phyloP scores from a whole-genome alignment of 2,329 filamentous ascomycete species.

The Cordyceps farinosa region DNA sequence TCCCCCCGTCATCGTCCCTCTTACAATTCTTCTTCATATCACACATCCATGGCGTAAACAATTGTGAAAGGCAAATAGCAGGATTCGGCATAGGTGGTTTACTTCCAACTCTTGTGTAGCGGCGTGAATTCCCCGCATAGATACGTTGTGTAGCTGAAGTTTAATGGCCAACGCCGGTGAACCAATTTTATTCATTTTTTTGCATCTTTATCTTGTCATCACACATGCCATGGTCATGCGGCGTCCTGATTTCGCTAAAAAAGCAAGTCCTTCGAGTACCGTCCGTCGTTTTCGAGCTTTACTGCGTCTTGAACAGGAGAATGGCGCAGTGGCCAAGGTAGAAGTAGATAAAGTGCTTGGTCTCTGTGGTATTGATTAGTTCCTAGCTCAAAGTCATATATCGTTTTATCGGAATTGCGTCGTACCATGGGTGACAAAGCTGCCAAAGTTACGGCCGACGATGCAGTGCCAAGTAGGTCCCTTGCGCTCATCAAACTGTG shows the following conservation, averaged over 20 bases:
- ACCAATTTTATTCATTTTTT: slow-evolving; percentile 13
- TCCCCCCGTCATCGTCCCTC: neutral
- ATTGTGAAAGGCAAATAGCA: neutral
- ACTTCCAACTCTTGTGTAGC: neutral
- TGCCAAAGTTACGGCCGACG: slow-evolving; percentile 96
- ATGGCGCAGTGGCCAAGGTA: slow-evolving; percentile 98
- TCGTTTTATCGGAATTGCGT: neutral
- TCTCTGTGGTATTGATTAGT: slow-evolving; percentile 59
- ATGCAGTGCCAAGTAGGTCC: slow-evolving; percentile 99
- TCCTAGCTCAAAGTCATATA: neutral
- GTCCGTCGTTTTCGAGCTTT: slow-evolving; percentile 27
- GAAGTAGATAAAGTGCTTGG: slow-evolving; percentile 99
- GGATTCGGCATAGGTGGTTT: neutral
- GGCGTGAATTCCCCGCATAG: neutral
- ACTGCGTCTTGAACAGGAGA: slow-evolving; percentile 98
- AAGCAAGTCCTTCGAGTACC: neutral
- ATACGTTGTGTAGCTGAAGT: neutral
- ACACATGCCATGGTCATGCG: neutral
- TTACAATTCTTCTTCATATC: neutral
- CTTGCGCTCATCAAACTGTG: slow-evolving; percentile 91
- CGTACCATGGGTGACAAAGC: slow-evolving; percentile 95
- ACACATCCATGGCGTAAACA: neutral
- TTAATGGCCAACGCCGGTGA: neutral
- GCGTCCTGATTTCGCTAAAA: neutral
- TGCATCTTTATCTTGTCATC: slow-evolving; percentile 4